Evolutionary conservation across 2,329 filamentous ascomycete species (phyloP), one percentile per base, ranked within the genome.

Genomic region (Aspergillus sp.): DNA sequence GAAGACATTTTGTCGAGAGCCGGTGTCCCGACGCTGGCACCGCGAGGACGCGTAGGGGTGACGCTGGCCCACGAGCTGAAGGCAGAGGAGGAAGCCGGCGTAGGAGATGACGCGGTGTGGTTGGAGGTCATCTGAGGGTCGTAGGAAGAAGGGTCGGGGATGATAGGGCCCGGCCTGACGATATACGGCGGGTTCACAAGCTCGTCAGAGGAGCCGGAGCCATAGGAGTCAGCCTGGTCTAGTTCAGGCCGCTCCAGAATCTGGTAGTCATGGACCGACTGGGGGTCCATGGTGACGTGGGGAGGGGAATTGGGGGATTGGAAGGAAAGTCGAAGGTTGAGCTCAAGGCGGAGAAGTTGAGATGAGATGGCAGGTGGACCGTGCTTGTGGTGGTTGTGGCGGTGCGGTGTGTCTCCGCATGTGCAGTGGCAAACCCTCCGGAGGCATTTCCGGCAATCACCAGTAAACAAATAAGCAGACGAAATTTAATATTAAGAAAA

Each of bases 221-320:
- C 72, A 55, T 76, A 74, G 15, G 74, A 76, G 57, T 78, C 77
- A 58, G 71, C 66, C 44, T 69, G 72, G 33, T 70, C 65, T 59
- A 74, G 68, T 59, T 77, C 77, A 52, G 76, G 68, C 56, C 73
- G 72, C 68, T 80, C 77, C 76, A 79, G 77, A 62, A 69, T 64
- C 58, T 69, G 67, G 45, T 63, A 66, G n/a, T 60, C 59, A 52
- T 52, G 60, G 54, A 60, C 64, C 57, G 60, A 52, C 19, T 57
- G 61, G 39, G 65, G 50, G 45, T 67, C 65, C 65, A 66, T 65
- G 57, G 52, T 61, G 53, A 43, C 27, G 27, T 9, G 11, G 35
- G 27, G 47, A 37, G 37, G 23, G 49, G 33, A 55, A 31, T 46
- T 17, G 35, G 15, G 39, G 25, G 33, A 23, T 17, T 35, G 39